Base-by-base conservation (phyloP, 768 basidiomycete genomes). In the Amyloporia xantha region DNA sequence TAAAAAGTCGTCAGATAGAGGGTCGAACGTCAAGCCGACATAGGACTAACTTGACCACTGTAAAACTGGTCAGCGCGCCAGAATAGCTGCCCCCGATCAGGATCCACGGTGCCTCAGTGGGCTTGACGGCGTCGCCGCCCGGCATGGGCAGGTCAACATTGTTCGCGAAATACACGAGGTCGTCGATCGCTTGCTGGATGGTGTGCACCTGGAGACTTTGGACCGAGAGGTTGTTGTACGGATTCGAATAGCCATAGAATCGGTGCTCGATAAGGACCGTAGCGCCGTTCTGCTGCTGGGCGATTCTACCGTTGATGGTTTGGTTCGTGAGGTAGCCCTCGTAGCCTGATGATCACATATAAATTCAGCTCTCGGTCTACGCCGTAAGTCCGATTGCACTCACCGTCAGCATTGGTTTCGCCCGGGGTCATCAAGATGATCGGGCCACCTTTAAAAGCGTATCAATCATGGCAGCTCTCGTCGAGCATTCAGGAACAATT, bases 181-280 rank as follows among this genome's bases (percentile, higher is more conserved):
- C 85, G 43, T 86, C 79, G 53, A 86, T 79, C 9, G 84, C 82
- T 65, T 88, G 86, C 59, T 85, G 80, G 41, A 88, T 74, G 1
- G 82, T 86, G 60, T 82, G 81, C 11, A 77, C 54, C 40, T 66
- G 64, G 38, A 88, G 66, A 58, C 80, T 85, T 55, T 73, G 63
- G 25, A 74, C 75, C 27, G 69, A 76, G 23, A 88, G 72, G 60
- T 86, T 72, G 17, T 74, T 67, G 41, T 71, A 74, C 3, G 86
- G 86, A 59, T 86, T 89, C 49, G 84, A 87, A n/a, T 76, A 64
- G 12, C 86, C 86, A 53, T 80, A 87, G 70, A 82, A 89, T 20
- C 86, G 74, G 58, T 88, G 86, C 57, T 88, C 85, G 21, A 86
- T 52, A 24, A 86, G 67, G 53, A 87, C 68, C 4, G 77, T 73